Evolutionary conservation across 2,329 filamentous ascomycete species (phyloP).

Genomic region (Fusarium duplospermum): DNA sequence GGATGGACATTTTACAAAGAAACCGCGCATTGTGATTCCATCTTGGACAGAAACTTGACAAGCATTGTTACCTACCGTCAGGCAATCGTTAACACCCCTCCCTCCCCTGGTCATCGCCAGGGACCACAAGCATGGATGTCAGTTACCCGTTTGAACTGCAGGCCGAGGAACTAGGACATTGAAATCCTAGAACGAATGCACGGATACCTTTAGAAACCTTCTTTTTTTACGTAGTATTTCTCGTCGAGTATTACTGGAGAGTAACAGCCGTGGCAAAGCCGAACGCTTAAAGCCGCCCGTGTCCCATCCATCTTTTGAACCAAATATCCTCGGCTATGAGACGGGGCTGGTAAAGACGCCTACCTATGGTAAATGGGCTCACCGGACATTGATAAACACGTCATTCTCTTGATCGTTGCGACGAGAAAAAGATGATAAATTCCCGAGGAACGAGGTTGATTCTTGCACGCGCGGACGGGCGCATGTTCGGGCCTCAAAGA

Average conservation of each 20-base stretch:
- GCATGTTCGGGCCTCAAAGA: neutral
- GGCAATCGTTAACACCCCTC: neutral
- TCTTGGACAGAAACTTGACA: neutral
- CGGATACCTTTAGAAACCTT: conserved; percentile 15
- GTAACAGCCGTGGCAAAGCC: conserved; percentile 8
- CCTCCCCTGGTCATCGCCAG: conserved; percentile 21
- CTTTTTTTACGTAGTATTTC: too few relatives aligned
- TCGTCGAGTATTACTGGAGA: neutral
- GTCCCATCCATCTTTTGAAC: conserved; percentile 3
- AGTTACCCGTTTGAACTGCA: conserved; percentile 15
- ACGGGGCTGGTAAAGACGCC: neutral
- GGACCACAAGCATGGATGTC: conserved; percentile 29
- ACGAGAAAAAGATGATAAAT: conserved; percentile 3
- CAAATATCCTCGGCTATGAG: conserved; percentile 38
- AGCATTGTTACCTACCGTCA: neutral
- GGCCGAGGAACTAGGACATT: conserved; percentile 33
- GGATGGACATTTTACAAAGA: neutral
- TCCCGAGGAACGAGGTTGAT: conserved; percentile 21
- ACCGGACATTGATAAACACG: conserved; percentile 28
- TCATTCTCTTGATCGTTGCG: conserved; percentile 20
- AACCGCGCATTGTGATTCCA: neutral
- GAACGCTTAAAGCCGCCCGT: conserved; percentile 31
- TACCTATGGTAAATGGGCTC: conserved; percentile 13
- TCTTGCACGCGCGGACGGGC: neutral
- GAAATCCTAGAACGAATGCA: conserved; percentile 33